phyloP scores from a whole-genome alignment of 306 rosid species.

The Prunus mume region DNA sequence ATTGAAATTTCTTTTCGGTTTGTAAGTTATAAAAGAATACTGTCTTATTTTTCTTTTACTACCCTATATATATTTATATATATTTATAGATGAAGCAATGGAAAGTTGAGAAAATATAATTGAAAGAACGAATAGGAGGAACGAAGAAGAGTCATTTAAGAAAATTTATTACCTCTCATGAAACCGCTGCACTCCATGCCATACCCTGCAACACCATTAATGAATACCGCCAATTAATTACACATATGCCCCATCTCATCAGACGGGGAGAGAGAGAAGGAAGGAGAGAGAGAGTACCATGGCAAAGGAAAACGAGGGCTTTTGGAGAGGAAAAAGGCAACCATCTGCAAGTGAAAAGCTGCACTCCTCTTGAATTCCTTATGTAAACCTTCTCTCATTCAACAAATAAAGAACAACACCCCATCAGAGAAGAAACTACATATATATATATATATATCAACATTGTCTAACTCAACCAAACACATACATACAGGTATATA shows the following conservation, averaged over 20 bases:
- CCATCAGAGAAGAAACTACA: background rate
- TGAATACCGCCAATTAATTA: conserved; percentile 12
- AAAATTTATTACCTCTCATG: conserved; percentile 86
- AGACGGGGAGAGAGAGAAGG: background rate
- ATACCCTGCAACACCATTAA: conserved; percentile 61
- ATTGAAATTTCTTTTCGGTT: background rate
- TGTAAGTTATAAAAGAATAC: background rate
- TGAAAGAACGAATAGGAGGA: background rate
- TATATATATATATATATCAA: background rate
- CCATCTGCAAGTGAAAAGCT: conserved; percentile 84
- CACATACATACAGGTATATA: background rate
- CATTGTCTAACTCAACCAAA: background rate
- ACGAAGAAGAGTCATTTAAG: background rate
- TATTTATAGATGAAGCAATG: background rate
- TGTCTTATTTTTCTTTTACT: no score
- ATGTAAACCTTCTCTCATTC: conserved; percentile 44
- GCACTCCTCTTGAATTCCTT: conserved; percentile 63
- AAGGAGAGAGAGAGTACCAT: conserved; percentile 41
- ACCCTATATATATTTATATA: no score
- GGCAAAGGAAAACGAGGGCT: conserved; percentile 85
- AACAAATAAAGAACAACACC: background rate
- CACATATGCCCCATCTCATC: background rate
- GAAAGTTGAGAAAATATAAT: background rate
- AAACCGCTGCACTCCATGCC: conserved; percentile 93
- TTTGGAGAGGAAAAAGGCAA: conserved; percentile 61